Conservation (phyloP, 306 rosid species). For the Mucuna pruriens region DNA sequence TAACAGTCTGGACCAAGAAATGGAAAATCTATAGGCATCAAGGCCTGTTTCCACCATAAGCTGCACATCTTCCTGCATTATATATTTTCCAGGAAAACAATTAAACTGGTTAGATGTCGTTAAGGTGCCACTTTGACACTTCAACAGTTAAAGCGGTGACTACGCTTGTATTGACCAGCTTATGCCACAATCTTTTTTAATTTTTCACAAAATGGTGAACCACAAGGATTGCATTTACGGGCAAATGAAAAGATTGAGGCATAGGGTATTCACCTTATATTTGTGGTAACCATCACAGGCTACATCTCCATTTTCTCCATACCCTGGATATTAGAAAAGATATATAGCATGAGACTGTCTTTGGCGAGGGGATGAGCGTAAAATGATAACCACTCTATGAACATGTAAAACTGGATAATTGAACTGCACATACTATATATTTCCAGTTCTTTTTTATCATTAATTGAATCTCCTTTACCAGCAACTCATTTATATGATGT, state of each 20-base stretch:
- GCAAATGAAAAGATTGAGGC: neutral
- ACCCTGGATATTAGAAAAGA: constrained; percentile 40
- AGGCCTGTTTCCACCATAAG: constrained; percentile 79
- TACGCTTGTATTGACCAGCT: neutral
- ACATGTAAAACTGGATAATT: too few species aligned
- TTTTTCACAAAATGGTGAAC: neutral
- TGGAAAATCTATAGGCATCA: constrained; percentile 84
- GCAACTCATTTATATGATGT: too few species aligned
- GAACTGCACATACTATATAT: too few species aligned
- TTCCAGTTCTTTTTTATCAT: too few species aligned
- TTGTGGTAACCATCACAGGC: constrained; percentile 70
- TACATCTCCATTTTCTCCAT: constrained; percentile 66
- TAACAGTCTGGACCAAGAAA: constrained; percentile 85
- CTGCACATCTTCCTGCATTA: constrained; percentile 77
- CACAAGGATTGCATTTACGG: neutral
- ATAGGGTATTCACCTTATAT: constrained; percentile 55
- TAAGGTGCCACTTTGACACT: too few species aligned
- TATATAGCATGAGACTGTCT: neutral
- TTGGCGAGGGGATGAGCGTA: neutral
- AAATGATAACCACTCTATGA: neutral
- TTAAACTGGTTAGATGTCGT: too few species aligned
- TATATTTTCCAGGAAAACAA: neutral
- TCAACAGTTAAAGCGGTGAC: neutral
- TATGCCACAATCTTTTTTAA: neutral
- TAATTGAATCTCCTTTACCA: too few species aligned